Evolutionary conservation across 352 stramenopile genomes (phyloP).

Genomic region (Pythium rhizo-oryzae): DNA sequence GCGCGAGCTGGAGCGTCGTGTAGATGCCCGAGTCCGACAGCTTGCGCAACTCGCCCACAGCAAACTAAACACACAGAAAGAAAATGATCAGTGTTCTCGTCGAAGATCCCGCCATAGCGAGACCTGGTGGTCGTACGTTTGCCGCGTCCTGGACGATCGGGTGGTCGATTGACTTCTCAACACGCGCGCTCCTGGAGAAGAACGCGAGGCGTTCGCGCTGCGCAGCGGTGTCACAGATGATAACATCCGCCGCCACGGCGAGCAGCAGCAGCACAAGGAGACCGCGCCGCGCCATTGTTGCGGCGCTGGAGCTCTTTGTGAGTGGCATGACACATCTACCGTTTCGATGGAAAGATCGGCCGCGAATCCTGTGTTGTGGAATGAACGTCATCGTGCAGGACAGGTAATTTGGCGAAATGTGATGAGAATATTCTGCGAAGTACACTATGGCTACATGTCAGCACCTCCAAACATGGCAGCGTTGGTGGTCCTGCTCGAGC

Average conservation of each 20-base stretch:
- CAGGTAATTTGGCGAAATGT: not conserved
- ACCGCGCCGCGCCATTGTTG: not conserved
- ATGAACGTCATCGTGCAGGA: not conserved
- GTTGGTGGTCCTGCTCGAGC: not conserved
- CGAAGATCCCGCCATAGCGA: too few relatives aligned
- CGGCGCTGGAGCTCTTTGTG: not conserved
- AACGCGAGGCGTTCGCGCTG: constrained; percentile 10
- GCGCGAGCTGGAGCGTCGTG: constrained; percentile 51
- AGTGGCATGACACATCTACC: not conserved
- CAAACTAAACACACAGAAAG: constrained; percentile 43
- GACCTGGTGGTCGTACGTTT: constrained; percentile 33
- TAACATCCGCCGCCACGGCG: too few relatives aligned
- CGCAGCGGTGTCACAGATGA: not conserved
- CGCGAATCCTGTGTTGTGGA: not conserved
- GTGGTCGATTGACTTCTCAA: constrained; percentile 36
- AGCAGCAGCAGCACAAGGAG: not conserved
- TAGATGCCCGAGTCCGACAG: constrained; percentile 81
- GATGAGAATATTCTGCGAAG: not conserved
- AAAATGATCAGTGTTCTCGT: not conserved
- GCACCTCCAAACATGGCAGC: not conserved
- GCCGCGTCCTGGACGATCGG: constrained; percentile 48
- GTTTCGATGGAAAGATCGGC: constrained; percentile 22
- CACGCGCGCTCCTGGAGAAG: constrained; percentile 19
- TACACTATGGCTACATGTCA: constrained; percentile 11
- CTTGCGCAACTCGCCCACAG: constrained; percentile 52